Conservation (phyloP, 2,329 filamentous ascomycete species). For the Ploettnerulaceae sp. region DNA sequence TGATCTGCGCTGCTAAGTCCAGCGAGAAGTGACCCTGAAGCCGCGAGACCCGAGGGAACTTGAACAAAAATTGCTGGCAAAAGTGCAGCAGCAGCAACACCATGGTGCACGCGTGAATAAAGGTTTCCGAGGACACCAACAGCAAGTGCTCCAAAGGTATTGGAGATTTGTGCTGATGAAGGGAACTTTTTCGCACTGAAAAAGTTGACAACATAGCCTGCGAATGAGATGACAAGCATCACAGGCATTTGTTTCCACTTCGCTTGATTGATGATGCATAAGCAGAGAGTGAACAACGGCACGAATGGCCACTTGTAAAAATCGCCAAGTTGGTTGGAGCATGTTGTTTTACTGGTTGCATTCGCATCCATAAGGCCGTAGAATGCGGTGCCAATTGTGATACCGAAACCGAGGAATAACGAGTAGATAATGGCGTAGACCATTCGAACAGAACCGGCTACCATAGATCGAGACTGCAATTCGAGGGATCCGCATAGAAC, state of each 20-base stretch:
- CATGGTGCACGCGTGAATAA: constrained; percentile 58
- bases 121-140: constrained; percentile 75
- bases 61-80: constrained; percentile 79
- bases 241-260: constrained; percentile 76
- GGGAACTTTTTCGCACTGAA: constrained; percentile 62
- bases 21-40: constrained; percentile 52
- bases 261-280: constrained; percentile 74
- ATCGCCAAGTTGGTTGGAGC: constrained; percentile 43
- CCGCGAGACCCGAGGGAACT: constrained; percentile 58
- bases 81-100: constrained; percentile 76
- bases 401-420: constrained; percentile 52
- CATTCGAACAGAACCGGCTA: constrained; percentile 53
- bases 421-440: constrained; percentile 56
- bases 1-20: constrained; percentile 53
- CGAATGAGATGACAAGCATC: constrained; percentile 69
- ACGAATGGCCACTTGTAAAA: constrained; percentile 67
- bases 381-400: constrained; percentile 51
- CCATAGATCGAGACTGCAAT: constrained; percentile 50
- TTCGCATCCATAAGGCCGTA: constrained; percentile 48
- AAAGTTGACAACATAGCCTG: constrained; percentile 72
- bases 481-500: constrained; percentile 54
- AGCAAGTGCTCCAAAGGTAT: constrained; percentile 69
- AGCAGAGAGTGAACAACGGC: constrained; percentile 64
- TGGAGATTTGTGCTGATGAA: constrained; percentile 69
- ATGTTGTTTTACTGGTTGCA: constrained; percentile 43